phyloP scores from a whole-genome alignment of 306 rosid genomes.

The Vachellia pachyceras region DNA sequence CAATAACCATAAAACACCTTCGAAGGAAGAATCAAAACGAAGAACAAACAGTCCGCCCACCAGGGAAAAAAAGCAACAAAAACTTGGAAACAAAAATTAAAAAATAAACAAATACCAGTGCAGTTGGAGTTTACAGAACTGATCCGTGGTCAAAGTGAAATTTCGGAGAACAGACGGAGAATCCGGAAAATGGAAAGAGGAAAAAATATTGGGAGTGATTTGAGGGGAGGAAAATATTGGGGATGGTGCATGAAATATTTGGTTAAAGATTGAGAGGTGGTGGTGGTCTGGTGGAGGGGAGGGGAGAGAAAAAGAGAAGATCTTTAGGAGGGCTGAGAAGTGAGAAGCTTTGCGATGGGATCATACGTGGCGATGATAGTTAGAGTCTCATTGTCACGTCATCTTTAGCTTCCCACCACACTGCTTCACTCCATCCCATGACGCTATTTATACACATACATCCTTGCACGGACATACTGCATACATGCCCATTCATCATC shows the following conservation, averaged over 20 bases:
- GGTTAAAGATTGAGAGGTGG: conserved; percentile 39
- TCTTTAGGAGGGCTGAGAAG: conserved; percentile 65
- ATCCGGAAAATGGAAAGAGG: conserved; percentile 5
- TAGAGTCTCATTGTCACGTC: conserved; percentile 41
- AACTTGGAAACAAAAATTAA: background rate
- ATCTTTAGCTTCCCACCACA: conserved; percentile 16
- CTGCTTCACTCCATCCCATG: background rate
- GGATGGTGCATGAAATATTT: conserved; percentile 10
- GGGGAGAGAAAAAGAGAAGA: conserved; percentile 43
- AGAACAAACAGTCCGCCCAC: background rate
- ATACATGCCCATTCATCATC: background rate
- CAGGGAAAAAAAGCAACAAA: background rate
- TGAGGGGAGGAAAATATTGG: background rate
- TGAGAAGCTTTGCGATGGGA: conserved; percentile 27
- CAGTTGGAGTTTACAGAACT: background rate
- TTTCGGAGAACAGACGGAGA: conserved; percentile 10
- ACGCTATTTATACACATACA: conserved; percentile 18
- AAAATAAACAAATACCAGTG: conserved; percentile 33
- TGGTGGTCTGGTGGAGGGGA: conserved; percentile 27
- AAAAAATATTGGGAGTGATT: background rate
- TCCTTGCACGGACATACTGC: background rate
- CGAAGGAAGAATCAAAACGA: conserved; percentile 18
- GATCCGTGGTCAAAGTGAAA: conserved; percentile 17
- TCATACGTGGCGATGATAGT: conserved; percentile 90
- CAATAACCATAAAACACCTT: background rate